Evolutionary conservation across 2,329 filamentous ascomycete genomes (phyloP).

Genomic region (Trichoderma simmonsii): DNA sequence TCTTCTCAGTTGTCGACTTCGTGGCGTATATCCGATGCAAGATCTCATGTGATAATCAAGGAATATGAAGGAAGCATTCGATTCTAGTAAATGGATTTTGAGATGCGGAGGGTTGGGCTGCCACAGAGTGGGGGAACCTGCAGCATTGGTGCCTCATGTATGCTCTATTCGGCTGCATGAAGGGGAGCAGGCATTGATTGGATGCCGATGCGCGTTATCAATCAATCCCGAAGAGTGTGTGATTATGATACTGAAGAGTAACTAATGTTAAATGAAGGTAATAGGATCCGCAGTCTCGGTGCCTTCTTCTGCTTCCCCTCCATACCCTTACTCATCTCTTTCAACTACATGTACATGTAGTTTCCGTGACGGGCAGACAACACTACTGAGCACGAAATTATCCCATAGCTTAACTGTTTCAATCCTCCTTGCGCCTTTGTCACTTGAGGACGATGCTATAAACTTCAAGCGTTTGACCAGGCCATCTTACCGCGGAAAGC

Average conservation of each 20-base stretch:
- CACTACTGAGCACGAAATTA: background rate
- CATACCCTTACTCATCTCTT: background rate
- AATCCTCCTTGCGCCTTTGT: background rate
- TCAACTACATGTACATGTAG: background rate
- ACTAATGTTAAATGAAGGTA: too few relatives aligned
- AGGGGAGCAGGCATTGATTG: background rate
- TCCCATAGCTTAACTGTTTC: background rate
- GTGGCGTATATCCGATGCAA: rapidly evolving
- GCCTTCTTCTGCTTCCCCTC: background rate
- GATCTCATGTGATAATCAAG: too few relatives aligned
- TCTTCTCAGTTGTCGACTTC: too few relatives aligned
- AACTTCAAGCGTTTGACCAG: background rate
- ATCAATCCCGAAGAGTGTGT: too few relatives aligned
- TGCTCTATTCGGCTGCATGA: too few relatives aligned
- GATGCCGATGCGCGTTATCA: too few relatives aligned
- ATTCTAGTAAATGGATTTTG: background rate
- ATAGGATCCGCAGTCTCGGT: too few relatives aligned
- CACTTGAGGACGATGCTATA: background rate
- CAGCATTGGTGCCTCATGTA: background rate
- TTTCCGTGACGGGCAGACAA: background rate
- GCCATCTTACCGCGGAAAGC: rapidly evolving
- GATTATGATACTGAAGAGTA: too few relatives aligned
- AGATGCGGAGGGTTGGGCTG: background rate
- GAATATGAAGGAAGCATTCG: too few relatives aligned
- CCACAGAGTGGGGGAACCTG: background rate